Evolutionary conservation across 1,284 basidiomycete genomes (phyloP).

Genomic region (Cutaneotrichosporon mucoides): DNA sequence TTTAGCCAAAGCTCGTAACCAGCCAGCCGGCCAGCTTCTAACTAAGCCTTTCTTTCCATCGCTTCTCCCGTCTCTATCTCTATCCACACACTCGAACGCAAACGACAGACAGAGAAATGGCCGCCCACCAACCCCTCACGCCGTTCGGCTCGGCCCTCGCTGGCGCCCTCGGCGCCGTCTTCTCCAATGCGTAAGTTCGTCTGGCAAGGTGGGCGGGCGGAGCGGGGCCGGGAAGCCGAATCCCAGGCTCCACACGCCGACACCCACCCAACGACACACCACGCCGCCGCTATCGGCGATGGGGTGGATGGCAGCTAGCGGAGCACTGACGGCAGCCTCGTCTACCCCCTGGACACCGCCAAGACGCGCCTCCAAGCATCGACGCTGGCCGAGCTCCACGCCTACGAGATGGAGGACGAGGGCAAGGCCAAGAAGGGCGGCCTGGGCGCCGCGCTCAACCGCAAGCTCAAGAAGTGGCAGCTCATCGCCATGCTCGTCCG

Average conservation of each 20-base stretch:
- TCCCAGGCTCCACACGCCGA: no score
- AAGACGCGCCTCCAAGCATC: conserved; percentile 92
- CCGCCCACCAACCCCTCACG: conserved; percentile 56
- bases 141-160: conserved; percentile 90
- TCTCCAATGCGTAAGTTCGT: conserved; percentile 78
- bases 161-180: conserved; percentile 89
- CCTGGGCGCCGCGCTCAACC: conserved; percentile 7
- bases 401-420: conserved; percentile 5
- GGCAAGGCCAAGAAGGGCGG: conserved; percentile 36
- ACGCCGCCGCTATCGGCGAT: no score
- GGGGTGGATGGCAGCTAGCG: no score
- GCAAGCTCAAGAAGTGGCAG: conserved; percentile 36
- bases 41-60: no score
- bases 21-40: no score
- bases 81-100: no score
- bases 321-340: conserved; percentile 56
- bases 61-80: no score
- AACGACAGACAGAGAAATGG: not conserved
- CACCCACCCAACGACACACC: no score
- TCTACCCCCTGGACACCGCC: conserved; percentile 93
- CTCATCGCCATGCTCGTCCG: conserved; percentile 63
- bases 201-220: no score
- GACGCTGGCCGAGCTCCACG: conserved; percentile 20
- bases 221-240: no score
- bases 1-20: no score